phyloP scores from a whole-genome alignment of 352 stramenopile genomes.

The Salisapilia sapeloensis region DNA sequence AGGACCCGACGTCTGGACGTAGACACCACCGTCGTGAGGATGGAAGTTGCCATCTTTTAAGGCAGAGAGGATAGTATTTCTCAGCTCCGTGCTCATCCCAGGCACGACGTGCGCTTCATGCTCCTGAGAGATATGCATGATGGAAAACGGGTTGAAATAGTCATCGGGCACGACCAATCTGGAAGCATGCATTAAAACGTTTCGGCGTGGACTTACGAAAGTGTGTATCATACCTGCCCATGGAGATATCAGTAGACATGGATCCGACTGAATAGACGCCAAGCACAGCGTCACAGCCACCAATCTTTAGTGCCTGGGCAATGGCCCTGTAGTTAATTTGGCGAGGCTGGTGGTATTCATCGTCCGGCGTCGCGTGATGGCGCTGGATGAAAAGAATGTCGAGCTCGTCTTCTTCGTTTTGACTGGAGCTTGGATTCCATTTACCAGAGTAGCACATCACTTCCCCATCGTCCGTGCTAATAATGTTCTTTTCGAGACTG shows the following conservation, averaged over 20 bases:
- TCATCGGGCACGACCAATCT: slow-evolving; percentile 69
- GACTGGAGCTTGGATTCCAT: slow-evolving; percentile 22
- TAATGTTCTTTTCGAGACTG: slow-evolving; percentile 25
- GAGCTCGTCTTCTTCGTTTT: slow-evolving; percentile 9
- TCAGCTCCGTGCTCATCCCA: slow-evolving; percentile 27
- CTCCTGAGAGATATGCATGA: slow-evolving; percentile 62
- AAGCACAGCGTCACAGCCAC: slow-evolving; percentile 44
- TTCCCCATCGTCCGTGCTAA: slow-evolving; percentile 42
- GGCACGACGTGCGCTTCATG: slow-evolving; percentile 79
- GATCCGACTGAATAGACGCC: slow-evolving; percentile 82
- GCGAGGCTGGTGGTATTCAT: slow-evolving; percentile 64
- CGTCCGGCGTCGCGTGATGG: slow-evolving; percentile 56
- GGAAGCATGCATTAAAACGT: slow-evolving; percentile 4
- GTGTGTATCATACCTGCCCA: slow-evolving; percentile 12
- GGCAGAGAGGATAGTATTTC: slow-evolving; percentile 21
- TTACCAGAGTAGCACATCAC: slow-evolving; percentile 41
- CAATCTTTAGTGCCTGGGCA: slow-evolving; percentile 34
- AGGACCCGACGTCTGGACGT: slow-evolving; percentile 71
- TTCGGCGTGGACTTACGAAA: not conserved
- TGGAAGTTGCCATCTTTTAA: slow-evolving; percentile 22
- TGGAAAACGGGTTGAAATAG: slow-evolving; percentile 81
- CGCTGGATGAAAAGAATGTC: slow-evolving; percentile 77
- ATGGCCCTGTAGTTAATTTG: slow-evolving; percentile 80
- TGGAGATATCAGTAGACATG: slow-evolving; percentile 32
- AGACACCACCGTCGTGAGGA: slow-evolving; percentile 59